phyloP scores from a whole-genome alignment of 345 rosid genomes.

The Kandelia obovata region DNA sequence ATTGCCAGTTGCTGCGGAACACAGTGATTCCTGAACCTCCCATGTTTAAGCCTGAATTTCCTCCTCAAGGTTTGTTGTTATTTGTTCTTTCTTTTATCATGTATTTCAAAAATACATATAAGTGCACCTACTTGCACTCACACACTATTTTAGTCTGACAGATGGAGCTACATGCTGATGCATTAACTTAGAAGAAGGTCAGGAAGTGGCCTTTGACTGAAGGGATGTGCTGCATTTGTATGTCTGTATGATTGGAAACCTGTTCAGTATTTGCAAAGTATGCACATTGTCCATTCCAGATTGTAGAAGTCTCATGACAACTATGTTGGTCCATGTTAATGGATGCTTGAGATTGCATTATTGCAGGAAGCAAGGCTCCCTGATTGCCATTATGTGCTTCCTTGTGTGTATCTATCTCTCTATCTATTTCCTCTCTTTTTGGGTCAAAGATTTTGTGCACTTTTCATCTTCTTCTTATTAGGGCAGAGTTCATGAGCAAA shows the following conservation, averaged over 20 bases:
- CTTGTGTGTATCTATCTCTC: background rate
- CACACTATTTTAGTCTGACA: background rate
- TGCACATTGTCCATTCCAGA: background rate
- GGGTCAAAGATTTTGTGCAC: background rate
- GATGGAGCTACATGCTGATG: background rate
- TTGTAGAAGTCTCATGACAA: background rate
- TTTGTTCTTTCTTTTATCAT: background rate
- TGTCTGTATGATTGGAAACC: background rate
- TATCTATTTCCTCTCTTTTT: background rate
- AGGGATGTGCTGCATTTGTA: background rate
- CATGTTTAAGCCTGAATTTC: slow-evolving; percentile 83
- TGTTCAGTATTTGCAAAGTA: background rate
- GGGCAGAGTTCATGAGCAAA: background rate
- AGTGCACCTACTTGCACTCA: too few species aligned
- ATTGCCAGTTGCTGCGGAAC: slow-evolving; percentile 52
- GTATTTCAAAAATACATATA: background rate
- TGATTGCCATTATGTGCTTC: background rate
- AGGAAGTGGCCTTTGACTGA: background rate
- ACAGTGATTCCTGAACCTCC: slow-evolving; percentile 77
- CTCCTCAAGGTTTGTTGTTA: slow-evolving; percentile 60
- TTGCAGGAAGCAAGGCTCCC: background rate
- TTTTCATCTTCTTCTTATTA: background rate
- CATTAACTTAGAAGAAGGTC: slow-evolving; percentile 1
- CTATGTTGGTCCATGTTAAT: background rate
- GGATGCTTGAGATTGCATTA: background rate